Conservation (phyloP, 495 filamentous ascomycete species). For the Penicillium crystallinum region DNA sequence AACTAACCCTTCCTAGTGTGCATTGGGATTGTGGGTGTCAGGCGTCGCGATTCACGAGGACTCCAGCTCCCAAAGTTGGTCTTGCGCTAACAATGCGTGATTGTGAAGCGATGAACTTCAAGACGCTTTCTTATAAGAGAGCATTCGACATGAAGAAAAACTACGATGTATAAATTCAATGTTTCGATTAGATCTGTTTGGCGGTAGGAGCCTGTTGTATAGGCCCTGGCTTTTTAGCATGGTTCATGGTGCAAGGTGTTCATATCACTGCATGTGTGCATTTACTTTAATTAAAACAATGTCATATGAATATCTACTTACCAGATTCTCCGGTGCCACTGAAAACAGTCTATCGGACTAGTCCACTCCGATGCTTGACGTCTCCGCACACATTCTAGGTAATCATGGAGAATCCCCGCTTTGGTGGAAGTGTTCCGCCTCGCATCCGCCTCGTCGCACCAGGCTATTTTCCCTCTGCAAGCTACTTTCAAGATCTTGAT, state of each 20-base stretch:
- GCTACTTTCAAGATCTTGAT: not conserved
- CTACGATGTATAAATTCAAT: not conserved
- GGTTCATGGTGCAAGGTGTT: not conserved
- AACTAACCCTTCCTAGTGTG: slow-evolving; percentile 25
- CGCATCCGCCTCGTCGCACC: not conserved
- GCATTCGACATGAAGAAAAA: not conserved
- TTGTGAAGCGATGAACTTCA: not conserved
- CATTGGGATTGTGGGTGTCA: slow-evolving; percentile 37
- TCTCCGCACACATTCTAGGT: not conserved
- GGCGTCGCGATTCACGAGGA: slow-evolving; percentile 33
- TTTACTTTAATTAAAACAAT: not conserved
- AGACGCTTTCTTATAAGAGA: not conserved
- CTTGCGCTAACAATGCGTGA: slow-evolving; percentile 35
- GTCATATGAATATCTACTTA: no score
- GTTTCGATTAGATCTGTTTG: not conserved
- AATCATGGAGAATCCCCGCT: not conserved
- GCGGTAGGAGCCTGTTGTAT: not conserved
- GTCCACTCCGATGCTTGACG: not conserved
- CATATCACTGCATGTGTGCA: not conserved
- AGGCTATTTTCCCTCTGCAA: no score
- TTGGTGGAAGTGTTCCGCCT: not conserved
- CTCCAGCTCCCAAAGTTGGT: slow-evolving; percentile 24
- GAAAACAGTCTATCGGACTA: no score
- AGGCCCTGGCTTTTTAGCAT: not conserved
- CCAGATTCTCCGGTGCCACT: no score